Conservation (phyloP, 352 stramenopile genomes). For the Globisporangium paddicum region DNA sequence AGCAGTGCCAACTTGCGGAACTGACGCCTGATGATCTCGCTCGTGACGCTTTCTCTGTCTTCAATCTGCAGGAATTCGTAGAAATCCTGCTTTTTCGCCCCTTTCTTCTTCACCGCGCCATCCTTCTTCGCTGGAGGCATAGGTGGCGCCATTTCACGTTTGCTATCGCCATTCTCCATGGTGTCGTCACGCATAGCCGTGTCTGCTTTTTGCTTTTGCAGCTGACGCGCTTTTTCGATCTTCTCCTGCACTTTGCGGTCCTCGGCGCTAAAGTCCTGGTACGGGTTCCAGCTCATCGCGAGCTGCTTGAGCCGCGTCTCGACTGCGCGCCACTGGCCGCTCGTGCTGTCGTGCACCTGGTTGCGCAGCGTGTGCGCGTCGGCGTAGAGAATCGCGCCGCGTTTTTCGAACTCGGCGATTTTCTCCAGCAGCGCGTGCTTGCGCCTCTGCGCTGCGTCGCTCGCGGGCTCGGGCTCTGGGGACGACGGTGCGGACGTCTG, state of each 20-base stretch:
- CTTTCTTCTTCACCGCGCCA: conserved; percentile 24
- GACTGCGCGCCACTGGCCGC: conserved; percentile 51
- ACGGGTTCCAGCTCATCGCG: conserved; percentile 67
- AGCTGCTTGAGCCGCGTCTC: conserved; percentile 57
- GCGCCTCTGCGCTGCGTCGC: conserved; percentile 10
- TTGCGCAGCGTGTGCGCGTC: conserved; percentile 64
- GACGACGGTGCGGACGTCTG: background rate
- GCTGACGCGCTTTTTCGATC: conserved; percentile 11
- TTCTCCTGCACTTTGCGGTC: conserved; percentile 14
- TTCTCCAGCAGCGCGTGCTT: conserved; percentile 39
- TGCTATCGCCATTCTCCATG: background rate
- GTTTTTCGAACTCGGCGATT: conserved; percentile 48
- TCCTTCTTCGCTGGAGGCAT: background rate
- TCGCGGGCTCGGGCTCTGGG: background rate
- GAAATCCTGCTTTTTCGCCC: conserved; percentile 47
- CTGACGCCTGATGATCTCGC: conserved; percentile 54
- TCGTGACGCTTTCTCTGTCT: conserved; percentile 15
- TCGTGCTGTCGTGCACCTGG: conserved; percentile 60
- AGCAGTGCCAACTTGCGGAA: conserved; percentile 62
- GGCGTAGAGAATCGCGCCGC: conserved; percentile 45
- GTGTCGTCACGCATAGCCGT: background rate
- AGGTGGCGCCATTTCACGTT: background rate
- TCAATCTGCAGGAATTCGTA: conserved; percentile 56
- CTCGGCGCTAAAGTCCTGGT: conserved; percentile 42
- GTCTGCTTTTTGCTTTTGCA: background rate